A percentile compares a stretch with the other conserved stretches of the same genome.
phyloP scores from a whole-genome alignment of 441 rosid species.

The Syzygium malaccense region DNA sequence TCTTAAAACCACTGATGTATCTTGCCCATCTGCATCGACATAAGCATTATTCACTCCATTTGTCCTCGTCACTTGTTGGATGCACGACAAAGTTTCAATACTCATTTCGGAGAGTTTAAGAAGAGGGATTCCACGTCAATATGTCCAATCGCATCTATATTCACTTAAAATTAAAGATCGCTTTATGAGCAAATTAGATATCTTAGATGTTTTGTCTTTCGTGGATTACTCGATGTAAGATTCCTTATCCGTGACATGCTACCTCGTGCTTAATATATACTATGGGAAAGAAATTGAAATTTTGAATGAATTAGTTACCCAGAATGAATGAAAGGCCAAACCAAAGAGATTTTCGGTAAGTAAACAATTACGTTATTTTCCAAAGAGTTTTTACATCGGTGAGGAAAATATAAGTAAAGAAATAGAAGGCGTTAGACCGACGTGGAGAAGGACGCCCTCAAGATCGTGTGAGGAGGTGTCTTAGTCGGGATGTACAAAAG shows the following conservation, averaged over 20 bases:
- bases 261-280: not conserved
- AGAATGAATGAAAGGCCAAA: not conserved
- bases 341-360: not conserved
- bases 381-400: not conserved
- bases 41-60: not conserved
- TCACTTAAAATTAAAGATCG: not conserved
- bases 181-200: not conserved
- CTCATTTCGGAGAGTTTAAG: not conserved
- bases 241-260: not conserved
- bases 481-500: not conserved
- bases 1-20: too few relatives aligned
- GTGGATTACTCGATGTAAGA: too few relatives aligned
- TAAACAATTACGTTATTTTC: accelerated
- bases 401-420: not conserved
- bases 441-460: not conserved
- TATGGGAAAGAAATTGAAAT: not conserved
- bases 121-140: not conserved
- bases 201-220: not conserved
- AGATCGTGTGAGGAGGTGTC: not conserved
- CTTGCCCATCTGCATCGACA: not conserved
- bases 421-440: not conserved
- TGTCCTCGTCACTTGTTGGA: not conserved
- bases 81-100: not conserved
- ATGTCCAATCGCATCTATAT: not conserved
- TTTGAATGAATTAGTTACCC: not conserved